These are phyloP conservation scores for Boletus huronensis DNA, from an alignment of 768 basidiomycete genomes.

Conservation along the genomic window DNA sequence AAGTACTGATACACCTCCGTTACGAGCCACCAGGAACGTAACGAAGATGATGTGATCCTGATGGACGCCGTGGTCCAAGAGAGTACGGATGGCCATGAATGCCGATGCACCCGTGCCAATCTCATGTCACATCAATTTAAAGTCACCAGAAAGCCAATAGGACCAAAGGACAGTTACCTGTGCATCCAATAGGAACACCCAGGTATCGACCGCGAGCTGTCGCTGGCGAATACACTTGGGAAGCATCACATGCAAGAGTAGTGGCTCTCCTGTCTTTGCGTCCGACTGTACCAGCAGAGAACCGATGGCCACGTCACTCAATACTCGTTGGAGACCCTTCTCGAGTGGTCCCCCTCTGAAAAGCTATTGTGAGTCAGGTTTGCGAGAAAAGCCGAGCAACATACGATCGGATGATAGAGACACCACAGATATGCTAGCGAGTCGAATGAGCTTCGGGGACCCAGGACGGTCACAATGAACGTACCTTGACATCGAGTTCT, in stretches of 20 bases:
- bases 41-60: slow-evolving; percentile 87
- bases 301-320: slow-evolving; percentile 83
- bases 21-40: slow-evolving; percentile 82
- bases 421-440: slow-evolving; percentile 72
- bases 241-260: slow-evolving; percentile 78
- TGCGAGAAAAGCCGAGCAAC: slow-evolving; percentile 27
- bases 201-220: slow-evolving; percentile 60
- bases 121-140: slow-evolving; percentile 34
- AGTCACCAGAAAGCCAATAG: not conserved
- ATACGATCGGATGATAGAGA: slow-evolving; percentile 85
- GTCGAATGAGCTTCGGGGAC: not conserved
- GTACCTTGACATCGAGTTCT: slow-evolving; percentile 57
- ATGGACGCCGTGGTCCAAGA: slow-evolving; percentile 88
- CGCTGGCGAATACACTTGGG: slow-evolving; percentile 69
- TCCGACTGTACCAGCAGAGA: slow-evolving; percentile 91
- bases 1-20: slow-evolving; percentile 74
- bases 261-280: slow-evolving; percentile 77
- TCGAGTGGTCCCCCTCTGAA: slow-evolving; percentile 84
- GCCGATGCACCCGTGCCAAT: slow-evolving; percentile 92
- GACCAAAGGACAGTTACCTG: slow-evolving; percentile 48
- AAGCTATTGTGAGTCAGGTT: slow-evolving; percentile 3
- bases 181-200: slow-evolving; percentile 87
- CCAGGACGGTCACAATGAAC: not conserved
- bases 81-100: slow-evolving; percentile 92
- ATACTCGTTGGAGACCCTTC: slow-evolving; percentile 83